Evolutionary conservation across 192 early-diverging fungal genomes (phyloP).

Genomic region (Umbelopsis sp.): DNA sequence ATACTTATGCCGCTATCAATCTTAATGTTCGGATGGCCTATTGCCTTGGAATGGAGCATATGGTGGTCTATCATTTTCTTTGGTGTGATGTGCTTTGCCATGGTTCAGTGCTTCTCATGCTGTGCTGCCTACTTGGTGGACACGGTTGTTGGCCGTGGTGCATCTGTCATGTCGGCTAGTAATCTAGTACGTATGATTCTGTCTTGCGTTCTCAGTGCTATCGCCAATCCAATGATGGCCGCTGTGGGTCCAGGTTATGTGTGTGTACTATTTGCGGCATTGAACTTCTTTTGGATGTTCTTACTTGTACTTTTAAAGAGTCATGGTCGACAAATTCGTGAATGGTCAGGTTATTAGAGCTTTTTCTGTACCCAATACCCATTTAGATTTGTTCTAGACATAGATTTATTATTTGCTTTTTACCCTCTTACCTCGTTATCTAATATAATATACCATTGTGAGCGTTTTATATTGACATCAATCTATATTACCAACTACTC

Average conservation of each 20-base stretch:
- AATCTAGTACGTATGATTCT: conserved; percentile 42
- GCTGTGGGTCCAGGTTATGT: conserved; percentile 49
- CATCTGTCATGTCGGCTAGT: conserved; percentile 48
- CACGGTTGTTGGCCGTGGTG: conserved; percentile 48
- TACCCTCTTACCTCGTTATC: no score
- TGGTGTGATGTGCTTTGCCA: conserved; percentile 23
- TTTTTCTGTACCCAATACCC: background rate
- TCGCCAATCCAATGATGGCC: conserved; percentile 49
- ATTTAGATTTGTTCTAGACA: background rate
- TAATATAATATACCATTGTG: no score
- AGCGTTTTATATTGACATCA: no score
- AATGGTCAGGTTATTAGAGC: conserved; percentile 29
- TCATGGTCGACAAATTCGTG: conserved; percentile 42
- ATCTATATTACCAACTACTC: no score
- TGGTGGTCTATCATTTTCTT: conserved; percentile 31
- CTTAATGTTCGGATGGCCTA: conserved; percentile 20
- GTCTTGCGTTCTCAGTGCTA: conserved; percentile 44
- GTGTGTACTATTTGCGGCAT: conserved; percentile 39
- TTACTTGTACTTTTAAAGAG: conserved; percentile 43
- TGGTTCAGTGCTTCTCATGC: conserved; percentile 36
- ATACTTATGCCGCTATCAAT: conserved; percentile 23
- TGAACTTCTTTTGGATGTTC: conserved; percentile 46
- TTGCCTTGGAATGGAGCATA: conserved; percentile 4
- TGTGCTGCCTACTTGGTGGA: conserved; percentile 46
- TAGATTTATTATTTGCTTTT: background rate